Evolutionary conservation across 148 eudicot genomes (phyloP).

Genomic region (Silene conica): DNA sequence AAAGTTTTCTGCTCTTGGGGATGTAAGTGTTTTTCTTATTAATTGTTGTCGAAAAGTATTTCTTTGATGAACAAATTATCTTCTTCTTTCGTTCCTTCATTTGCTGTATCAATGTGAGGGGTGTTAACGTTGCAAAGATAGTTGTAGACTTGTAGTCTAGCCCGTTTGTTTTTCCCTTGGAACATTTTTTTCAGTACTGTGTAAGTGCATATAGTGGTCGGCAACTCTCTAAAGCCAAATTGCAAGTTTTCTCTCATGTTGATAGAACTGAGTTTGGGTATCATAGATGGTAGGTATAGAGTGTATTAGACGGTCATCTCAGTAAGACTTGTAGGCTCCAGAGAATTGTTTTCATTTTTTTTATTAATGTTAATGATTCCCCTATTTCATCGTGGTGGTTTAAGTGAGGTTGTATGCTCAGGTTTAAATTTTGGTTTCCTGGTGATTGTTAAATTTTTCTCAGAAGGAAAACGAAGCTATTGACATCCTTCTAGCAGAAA

Average conservation of each 20-base stretch:
- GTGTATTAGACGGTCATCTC: too few relatives aligned
- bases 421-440: slow-evolving; percentile 3
- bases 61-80: not conserved
- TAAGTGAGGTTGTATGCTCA: not conserved
- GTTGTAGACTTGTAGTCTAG: not conserved
- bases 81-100: not conserved
- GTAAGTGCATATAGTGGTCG: too few relatives aligned
- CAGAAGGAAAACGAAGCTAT: slow-evolving; percentile 91
- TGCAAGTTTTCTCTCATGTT: too few relatives aligned
- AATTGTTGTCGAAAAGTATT: not conserved
- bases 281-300: too few relatives aligned
- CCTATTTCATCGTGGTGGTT: not conserved
- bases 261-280: too few relatives aligned
- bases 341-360: not conserved
- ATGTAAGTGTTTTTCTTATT: slow-evolving; percentile 45
- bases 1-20: slow-evolving; percentile 83
- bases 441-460: slow-evolving; percentile 20
- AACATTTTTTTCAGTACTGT: too few relatives aligned
- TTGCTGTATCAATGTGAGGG: not conserved
- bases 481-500: slow-evolving; percentile 95
- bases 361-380: not conserved
- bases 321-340: not conserved
- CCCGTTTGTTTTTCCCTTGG: too few relatives aligned
- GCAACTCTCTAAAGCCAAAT: too few relatives aligned
- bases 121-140: not conserved